These are phyloP conservation scores for Sarcomyxa edulis DNA, from an alignment of 768 basidiomycete species.

Conservation along the genomic window DNA sequence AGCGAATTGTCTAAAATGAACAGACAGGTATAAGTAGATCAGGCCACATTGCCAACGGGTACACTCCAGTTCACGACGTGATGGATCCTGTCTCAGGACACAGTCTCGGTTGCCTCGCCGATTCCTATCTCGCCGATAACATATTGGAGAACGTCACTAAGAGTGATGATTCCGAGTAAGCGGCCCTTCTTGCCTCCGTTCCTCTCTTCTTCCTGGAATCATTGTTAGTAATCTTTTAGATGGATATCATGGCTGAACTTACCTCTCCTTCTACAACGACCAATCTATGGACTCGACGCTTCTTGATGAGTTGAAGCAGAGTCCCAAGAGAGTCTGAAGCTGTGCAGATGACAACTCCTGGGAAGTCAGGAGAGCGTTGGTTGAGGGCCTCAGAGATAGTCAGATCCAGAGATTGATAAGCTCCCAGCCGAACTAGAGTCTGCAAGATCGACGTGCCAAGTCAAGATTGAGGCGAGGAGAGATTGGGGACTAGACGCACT, in stretches of 20 bases:
- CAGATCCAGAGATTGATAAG: slow-evolving; percentile 93
- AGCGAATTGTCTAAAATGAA: too few relatives aligned
- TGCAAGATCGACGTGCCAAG: slow-evolving; percentile 24
- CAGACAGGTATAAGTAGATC: too few relatives aligned
- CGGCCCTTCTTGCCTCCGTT: slow-evolving; percentile 79
- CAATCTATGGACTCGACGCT: slow-evolving; percentile 88
- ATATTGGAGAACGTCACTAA: slow-evolving; percentile 85
- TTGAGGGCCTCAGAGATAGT: slow-evolving; percentile 90
- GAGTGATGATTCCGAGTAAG: slow-evolving; percentile 79
- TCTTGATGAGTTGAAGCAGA: slow-evolving; percentile 86
- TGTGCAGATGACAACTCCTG: slow-evolving; percentile 94
- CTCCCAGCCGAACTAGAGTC: slow-evolving; percentile 92
- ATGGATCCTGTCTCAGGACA: slow-evolving; percentile 17
- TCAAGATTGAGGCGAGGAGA: slow-evolving; percentile 3
- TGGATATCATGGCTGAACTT: slow-evolving; percentile 15
- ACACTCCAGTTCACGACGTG: too few relatives aligned
- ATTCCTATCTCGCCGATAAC: slow-evolving; percentile 65
- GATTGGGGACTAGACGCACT: slow-evolving; percentile 57
- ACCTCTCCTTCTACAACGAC: slow-evolving; percentile 95
- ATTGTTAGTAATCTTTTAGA: slow-evolving; percentile 3
- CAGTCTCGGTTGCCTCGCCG: slow-evolving; percentile 37
- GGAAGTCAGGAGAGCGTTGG: slow-evolving; percentile 91
- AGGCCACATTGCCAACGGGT: too few relatives aligned
- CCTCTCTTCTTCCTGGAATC: slow-evolving; percentile 67
- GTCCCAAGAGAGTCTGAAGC: slow-evolving; percentile 89